These are phyloP conservation scores for Caryopteris hybrid DNA, from an alignment of 305 asterid species.

Conservation along the genomic window DNA sequence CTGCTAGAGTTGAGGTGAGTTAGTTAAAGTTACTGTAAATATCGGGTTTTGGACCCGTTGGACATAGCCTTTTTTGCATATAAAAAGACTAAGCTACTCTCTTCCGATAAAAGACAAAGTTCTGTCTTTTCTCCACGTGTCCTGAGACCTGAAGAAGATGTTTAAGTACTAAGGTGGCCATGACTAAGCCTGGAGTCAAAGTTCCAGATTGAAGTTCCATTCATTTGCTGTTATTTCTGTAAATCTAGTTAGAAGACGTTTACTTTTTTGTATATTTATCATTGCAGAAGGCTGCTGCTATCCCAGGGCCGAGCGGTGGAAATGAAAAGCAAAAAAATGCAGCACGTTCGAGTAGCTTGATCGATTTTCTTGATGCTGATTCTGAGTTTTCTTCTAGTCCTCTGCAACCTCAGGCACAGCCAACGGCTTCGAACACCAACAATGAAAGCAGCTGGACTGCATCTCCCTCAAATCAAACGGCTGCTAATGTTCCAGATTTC, in stretches of 20 bases:
- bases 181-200: neutral
- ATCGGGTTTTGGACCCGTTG: too few species aligned
- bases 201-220: neutral
- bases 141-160: too few species aligned
- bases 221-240: neutral
- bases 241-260: neutral
- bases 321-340: conserved; percentile 26
- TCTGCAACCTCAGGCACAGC: conserved; percentile 19
- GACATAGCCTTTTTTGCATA: neutral
- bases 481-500: conserved; percentile 29
- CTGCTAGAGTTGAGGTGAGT: conserved; percentile 43
- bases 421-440: conserved; percentile 20
- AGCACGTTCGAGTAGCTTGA: conserved; percentile 41
- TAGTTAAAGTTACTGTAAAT: neutral
- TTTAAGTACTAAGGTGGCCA: too few species aligned
- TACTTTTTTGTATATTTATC: neutral
- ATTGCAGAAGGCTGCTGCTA: conserved; percentile 42
- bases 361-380: conserved; percentile 56
- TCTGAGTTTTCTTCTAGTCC: conserved; percentile 35
- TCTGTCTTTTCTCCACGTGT: too few species aligned
- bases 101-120: too few species aligned
- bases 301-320: conserved; percentile 16
- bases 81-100: neutral
- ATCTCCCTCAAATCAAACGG: conserved; percentile 27
- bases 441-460: conserved; percentile 18